These are phyloP conservation scores for Cicer yamashitae DNA, from an alignment of 306 rosid species.

Conservation along the genomic window DNA sequence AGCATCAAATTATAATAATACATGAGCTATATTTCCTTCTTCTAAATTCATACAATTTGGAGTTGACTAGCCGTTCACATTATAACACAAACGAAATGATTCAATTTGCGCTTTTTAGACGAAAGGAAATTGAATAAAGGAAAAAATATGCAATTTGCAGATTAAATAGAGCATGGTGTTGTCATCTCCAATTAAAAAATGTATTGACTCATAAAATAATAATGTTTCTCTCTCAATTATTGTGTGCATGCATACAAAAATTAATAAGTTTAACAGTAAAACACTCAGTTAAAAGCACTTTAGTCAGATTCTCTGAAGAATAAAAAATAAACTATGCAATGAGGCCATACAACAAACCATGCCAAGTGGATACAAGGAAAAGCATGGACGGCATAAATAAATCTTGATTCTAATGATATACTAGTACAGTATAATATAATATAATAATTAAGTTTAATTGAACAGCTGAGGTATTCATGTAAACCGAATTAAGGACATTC, in stretches of 20 bases:
- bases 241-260: too few relatives aligned
- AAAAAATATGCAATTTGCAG: background rate
- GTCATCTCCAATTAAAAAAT: conserved; percentile 20
- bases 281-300: too few relatives aligned
- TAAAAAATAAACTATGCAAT: too few relatives aligned
- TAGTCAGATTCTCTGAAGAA: too few relatives aligned
- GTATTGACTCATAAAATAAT: background rate
- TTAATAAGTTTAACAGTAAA: too few relatives aligned
- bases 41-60: background rate
- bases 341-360: background rate
- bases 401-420: too few relatives aligned
- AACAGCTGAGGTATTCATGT: too few relatives aligned
- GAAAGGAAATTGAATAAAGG: background rate
- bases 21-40: too few relatives aligned
- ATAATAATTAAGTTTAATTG: too few relatives aligned
- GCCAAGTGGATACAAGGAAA: conserved; percentile 47
- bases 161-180: background rate
- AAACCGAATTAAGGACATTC: too few relatives aligned
- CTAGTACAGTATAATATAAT: too few relatives aligned
- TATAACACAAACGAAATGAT: background rate
- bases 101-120: conserved; percentile 21
- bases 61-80: conserved; percentile 35
- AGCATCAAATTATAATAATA: background rate
- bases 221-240: background rate
- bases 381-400: conserved; percentile 50